phyloP scores from a whole-genome alignment of 371 early-diverging fungal species.

The Mucor velutinosus region DNA sequence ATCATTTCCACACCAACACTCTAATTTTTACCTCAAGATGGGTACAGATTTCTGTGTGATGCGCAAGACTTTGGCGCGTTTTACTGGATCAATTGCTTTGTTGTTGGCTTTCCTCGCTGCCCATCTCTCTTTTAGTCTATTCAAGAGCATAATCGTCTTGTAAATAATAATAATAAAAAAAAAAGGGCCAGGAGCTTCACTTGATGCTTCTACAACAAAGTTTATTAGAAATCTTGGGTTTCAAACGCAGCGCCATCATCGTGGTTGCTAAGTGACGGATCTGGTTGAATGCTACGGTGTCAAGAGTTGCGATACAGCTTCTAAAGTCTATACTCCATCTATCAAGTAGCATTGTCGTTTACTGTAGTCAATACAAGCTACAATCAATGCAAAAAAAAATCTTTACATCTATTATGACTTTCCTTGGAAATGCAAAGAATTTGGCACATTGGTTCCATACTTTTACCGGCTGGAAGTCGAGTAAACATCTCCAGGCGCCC shows the following conservation, averaged over 20 bases:
- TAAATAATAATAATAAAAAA: background rate
- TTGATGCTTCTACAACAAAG: background rate
- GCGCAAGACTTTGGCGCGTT: constrained; percentile 16
- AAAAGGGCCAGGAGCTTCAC: background rate
- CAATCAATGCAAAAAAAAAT: no score
- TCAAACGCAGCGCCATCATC: background rate
- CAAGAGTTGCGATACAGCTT: no score
- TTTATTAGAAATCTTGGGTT: background rate
- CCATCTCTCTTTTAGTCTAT: constrained; percentile 17
- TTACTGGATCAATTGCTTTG: constrained; percentile 8
- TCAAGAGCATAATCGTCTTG: constrained; percentile 7
- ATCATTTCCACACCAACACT: background rate
- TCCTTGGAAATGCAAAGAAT: no score
- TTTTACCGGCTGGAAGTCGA: no score
- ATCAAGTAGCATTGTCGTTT: no score
- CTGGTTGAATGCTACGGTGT: no score
- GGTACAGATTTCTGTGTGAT: constrained; percentile 22
- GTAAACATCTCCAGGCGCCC: no score
- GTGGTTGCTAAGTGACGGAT: background rate
- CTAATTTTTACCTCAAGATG: constrained; percentile 23
- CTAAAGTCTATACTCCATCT: no score
- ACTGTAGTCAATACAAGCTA: no score
- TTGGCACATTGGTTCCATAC: no score
- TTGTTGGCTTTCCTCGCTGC: background rate
- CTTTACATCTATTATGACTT: no score